These are phyloP conservation scores for Mycena polygramma DNA, from an alignment of 768 basidiomycete species.

Conservation along the genomic window DNA sequence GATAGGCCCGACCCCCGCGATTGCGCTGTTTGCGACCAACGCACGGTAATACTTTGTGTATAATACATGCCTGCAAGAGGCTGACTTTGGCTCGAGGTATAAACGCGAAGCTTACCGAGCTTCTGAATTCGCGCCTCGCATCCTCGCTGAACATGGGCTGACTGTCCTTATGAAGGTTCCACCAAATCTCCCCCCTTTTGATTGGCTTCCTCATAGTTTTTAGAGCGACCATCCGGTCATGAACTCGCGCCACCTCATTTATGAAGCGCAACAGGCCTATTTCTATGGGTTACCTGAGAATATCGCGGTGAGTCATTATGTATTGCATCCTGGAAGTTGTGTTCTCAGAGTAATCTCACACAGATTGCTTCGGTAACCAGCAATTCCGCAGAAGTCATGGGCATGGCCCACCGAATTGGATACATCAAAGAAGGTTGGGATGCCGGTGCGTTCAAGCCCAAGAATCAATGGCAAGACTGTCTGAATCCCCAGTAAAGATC, in stretches of 20 bases:
- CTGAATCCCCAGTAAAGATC: constrained; percentile 56
- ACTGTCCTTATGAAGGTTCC: constrained; percentile 81
- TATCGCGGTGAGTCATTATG: constrained; percentile 54
- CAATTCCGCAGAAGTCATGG: constrained; percentile 78
- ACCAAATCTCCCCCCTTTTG: too few species aligned
- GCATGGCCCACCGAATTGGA: constrained; percentile 88
- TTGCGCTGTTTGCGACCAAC: constrained; percentile 80
- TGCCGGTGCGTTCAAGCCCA: constrained; percentile 62
- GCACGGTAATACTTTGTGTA: constrained; percentile 45
- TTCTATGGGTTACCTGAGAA: constrained; percentile 83
- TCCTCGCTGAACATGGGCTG: constrained; percentile 77
- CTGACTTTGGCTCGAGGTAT: constrained; percentile 54
- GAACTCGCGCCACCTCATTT: constrained; percentile 82
- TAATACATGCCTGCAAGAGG: too few species aligned
- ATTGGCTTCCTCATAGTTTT: too few species aligned
- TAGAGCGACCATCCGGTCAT: constrained; percentile 77
- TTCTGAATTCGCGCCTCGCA: constrained; percentile 83
- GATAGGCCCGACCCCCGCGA: constrained; percentile 76
- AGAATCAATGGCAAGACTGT: not conserved
- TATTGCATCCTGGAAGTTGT: not conserved
- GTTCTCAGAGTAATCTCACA: not conserved
- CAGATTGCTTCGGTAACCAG: constrained; percentile 69
- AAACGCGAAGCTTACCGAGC: constrained; percentile 88
- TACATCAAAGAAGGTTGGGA: constrained; percentile 83
- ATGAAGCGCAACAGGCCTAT: constrained; percentile 88